These are phyloP conservation scores for Acanthamoeba royreba DNA, from an alignment of 208 protist genomes.

Conservation along the genomic window DNA sequence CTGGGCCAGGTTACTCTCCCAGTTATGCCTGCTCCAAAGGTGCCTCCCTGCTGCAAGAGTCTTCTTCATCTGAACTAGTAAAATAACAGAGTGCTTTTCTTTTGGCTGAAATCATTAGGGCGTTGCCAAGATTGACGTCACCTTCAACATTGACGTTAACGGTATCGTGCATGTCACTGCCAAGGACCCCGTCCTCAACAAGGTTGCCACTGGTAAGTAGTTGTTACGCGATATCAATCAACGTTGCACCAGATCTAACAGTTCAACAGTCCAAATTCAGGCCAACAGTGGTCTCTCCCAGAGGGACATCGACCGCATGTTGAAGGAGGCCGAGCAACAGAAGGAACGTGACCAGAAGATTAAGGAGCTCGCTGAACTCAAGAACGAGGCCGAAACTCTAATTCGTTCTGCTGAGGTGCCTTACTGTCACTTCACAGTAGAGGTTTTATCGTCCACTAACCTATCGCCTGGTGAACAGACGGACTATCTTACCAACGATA, in stretches of 20 bases:
- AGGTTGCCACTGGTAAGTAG: not conserved
- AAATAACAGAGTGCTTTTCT: not conserved
- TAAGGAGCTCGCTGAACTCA: slow-evolving; percentile 92
- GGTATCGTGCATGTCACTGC: slow-evolving; percentile 74
- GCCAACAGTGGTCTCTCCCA: slow-evolving; percentile 90
- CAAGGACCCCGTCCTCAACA: slow-evolving; percentile 53
- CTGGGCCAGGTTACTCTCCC: slow-evolving; percentile 70
- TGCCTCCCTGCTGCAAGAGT: not conserved
- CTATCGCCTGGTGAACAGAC: not conserved
- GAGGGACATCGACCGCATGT: slow-evolving; percentile 86
- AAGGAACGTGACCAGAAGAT: slow-evolving; percentile 87
- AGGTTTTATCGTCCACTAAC: not conserved
- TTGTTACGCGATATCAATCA: not conserved
- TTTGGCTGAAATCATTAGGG: slow-evolving; percentile 16
- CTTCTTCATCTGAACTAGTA: not conserved
- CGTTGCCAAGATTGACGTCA: slow-evolving; percentile 70
- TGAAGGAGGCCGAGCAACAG: slow-evolving; percentile 86
- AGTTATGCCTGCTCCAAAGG: slow-evolving; percentile 59
- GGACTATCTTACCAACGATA: slow-evolving; percentile 13
- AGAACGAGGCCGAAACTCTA: slow-evolving; percentile 87
- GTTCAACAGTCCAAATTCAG: not conserved
- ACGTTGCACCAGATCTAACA: not conserved
- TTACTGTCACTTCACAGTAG: not conserved
- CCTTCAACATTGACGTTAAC: slow-evolving; percentile 74
- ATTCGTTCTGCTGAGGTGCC: not conserved